Percentiles rank a stretch among this genome's conserved stretches.
phyloP scores from a whole-genome alignment of 257 asterid genomes.

The Penstemon newberryi region DNA sequence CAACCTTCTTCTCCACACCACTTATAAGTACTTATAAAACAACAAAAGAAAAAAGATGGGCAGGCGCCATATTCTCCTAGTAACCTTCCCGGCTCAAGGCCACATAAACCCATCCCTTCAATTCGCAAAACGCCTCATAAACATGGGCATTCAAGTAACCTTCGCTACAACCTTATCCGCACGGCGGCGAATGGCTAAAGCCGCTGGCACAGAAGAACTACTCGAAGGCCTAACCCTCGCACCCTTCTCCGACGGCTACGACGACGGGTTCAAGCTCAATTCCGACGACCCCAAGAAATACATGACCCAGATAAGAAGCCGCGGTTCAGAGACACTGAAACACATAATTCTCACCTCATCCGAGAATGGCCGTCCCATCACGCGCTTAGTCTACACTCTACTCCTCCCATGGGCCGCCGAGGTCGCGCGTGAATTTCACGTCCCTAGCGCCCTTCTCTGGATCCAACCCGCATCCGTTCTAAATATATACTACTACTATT shows the following conservation, averaged over 20 bases:
- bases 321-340: conserved; percentile 37
- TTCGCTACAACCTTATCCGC: conserved; percentile 48
- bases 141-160: conserved; percentile 53
- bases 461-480: conserved; percentile 67
- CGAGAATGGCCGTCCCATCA: conserved; percentile 43
- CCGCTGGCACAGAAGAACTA: conserved; percentile 1
- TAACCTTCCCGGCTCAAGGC: conserved; percentile 60
- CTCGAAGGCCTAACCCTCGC: conserved; percentile 40
- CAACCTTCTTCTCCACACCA: background rate
- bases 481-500: conserved; percentile 48
- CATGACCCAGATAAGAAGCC: conserved; percentile 27
- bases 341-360: conserved; percentile 26
- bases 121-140: conserved; percentile 46
- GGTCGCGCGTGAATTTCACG: conserved; percentile 49
- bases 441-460: conserved; percentile 61
- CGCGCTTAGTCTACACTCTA: conserved; percentile 48
- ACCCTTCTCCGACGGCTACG: conserved; percentile 58
- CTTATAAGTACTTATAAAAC: too few relatives aligned
- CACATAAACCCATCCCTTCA: conserved; percentile 73
- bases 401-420: conserved; percentile 56
- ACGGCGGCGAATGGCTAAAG: conserved; percentile 31
- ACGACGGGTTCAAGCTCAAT: conserved; percentile 37
- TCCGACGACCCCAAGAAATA: conserved; percentile 20
- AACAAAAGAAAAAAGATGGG: conserved; percentile 22
- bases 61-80: conserved; percentile 42